phyloP scores from a whole-genome alignment of 495 filamentous ascomycete species.

The Oidiodendron maius region DNA sequence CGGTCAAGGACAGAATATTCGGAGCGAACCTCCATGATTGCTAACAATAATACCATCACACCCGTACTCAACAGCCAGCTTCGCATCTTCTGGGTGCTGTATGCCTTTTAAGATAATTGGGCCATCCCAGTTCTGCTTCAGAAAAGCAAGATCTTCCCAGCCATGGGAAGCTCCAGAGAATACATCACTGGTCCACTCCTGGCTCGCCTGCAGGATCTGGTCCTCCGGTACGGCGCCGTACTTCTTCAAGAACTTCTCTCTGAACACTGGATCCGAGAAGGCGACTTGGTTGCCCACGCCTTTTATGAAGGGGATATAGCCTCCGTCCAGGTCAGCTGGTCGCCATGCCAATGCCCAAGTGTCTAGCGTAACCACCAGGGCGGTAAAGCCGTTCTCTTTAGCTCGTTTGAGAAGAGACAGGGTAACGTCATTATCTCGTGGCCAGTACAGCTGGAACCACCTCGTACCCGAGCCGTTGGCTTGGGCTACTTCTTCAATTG shows the following conservation, averaged over 20 bases:
- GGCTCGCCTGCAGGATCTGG: constrained; percentile 28
- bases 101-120: constrained; percentile 95
- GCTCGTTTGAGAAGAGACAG: constrained; percentile 56
- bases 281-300: constrained; percentile 38
- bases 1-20: constrained; percentile 51
- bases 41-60: constrained; percentile 92
- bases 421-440: constrained; percentile 49
- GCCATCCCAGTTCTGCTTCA: constrained; percentile 59
- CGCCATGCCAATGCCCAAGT: constrained; percentile 55
- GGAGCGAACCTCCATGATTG: constrained; percentile 68
- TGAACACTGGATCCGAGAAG: constrained; percentile 59
- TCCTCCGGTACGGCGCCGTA: constrained; percentile 43
- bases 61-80: constrained; percentile 72
- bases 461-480: constrained; percentile 25
- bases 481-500: constrained; percentile 34
- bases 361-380: constrained; percentile 58
- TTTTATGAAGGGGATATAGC: constrained; percentile 48
- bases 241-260: constrained; percentile 44
- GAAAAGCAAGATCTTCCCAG: constrained; percentile 52
- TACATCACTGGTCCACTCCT: constrained; percentile 43
- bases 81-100: constrained; percentile 88
- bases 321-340: constrained; percentile 59
- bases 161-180: constrained; percentile 45
- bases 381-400: constrained; percentile 47
- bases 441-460: constrained; percentile 68